These are phyloP conservation scores for Penicillium sp. DNA, from an alignment of 2,329 filamentous ascomycete genomes.

Conservation along the genomic window DNA sequence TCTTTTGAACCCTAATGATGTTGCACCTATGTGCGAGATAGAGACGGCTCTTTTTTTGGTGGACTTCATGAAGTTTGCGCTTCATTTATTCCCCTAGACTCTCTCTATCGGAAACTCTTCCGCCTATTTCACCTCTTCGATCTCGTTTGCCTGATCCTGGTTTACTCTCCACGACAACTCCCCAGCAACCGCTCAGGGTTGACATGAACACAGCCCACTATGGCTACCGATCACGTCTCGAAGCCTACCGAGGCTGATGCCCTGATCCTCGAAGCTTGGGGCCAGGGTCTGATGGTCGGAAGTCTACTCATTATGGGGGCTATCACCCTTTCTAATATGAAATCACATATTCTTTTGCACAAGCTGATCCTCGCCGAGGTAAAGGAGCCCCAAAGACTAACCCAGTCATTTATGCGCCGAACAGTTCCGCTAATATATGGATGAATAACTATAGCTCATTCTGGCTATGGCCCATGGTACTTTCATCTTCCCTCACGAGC, in stretches of 20 bases:
- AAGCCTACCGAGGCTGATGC: slow-evolving; percentile 32
- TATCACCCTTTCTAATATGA: slow-evolving; percentile 53
- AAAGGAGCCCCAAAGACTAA: not conserved
- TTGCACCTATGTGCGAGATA: not conserved
- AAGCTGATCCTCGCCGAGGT: slow-evolving; percentile 53
- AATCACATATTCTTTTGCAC: slow-evolving; percentile 47
- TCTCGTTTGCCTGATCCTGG: not conserved
- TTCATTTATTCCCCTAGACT: not conserved
- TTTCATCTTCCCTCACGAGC: slow-evolving; percentile 57
- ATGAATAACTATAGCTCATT: slow-evolving; percentile 44
- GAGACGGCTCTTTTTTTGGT: slow-evolving; percentile 3
- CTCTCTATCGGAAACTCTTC: not conserved
- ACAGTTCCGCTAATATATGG: not conserved
- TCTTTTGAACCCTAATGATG: not conserved
- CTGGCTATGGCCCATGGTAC: slow-evolving; percentile 58
- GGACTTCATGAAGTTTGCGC: not conserved
- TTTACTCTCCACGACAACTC: not conserved
- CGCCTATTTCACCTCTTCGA: not conserved
- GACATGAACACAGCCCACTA: slow-evolving; percentile 11
- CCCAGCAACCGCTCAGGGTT: not conserved
- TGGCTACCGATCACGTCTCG: slow-evolving; percentile 12
- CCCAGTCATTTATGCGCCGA: not conserved
- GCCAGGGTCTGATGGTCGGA: slow-evolving; percentile 51
- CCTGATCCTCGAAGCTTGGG: slow-evolving; percentile 48
- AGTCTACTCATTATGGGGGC: slow-evolving; percentile 50